These are phyloP conservation scores for Salix dunnii DNA, from an alignment of 345 rosid genomes.

Conservation along the genomic window DNA sequence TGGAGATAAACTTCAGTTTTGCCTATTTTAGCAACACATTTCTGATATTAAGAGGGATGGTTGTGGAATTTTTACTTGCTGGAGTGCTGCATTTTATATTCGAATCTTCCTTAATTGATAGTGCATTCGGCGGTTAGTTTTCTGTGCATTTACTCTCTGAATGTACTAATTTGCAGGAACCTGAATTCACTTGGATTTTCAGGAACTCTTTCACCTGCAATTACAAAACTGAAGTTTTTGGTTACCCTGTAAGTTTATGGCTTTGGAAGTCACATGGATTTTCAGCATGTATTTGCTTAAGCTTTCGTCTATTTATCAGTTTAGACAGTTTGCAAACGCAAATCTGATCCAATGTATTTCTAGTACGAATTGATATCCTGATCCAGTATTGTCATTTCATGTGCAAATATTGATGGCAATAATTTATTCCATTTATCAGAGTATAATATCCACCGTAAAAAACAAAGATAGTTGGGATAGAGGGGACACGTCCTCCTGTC, in stretches of 20 bases:
- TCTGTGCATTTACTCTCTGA: constrained; percentile 4
- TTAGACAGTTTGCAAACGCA: background rate
- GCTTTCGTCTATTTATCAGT: background rate
- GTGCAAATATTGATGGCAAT: background rate
- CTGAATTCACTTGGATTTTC: constrained; percentile 71
- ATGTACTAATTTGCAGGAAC: constrained; percentile 42
- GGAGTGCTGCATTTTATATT: background rate
- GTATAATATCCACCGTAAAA: too few species aligned
- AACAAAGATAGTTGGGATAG: too few species aligned
- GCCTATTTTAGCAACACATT: background rate
- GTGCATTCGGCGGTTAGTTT: constrained; percentile 4
- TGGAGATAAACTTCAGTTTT: background rate
- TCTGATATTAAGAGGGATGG: background rate
- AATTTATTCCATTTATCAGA: background rate
- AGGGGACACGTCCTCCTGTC: too few species aligned
- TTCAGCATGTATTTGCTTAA: background rate
- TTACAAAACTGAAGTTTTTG: constrained; percentile 65
- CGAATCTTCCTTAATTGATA: background rate
- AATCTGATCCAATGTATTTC: background rate
- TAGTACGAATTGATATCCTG: background rate
- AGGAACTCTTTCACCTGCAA: constrained; percentile 71
- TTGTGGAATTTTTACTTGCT: too few species aligned
- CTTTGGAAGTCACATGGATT: background rate
- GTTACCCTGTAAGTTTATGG: constrained; percentile 56
- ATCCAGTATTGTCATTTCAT: background rate